Percentiles rank a stretch among this genome's conserved stretches.
These are phyloP conservation scores for Chlorella ohadii DNA, from an alignment of 139 green algal genomes.

Conservation along the genomic window DNA sequence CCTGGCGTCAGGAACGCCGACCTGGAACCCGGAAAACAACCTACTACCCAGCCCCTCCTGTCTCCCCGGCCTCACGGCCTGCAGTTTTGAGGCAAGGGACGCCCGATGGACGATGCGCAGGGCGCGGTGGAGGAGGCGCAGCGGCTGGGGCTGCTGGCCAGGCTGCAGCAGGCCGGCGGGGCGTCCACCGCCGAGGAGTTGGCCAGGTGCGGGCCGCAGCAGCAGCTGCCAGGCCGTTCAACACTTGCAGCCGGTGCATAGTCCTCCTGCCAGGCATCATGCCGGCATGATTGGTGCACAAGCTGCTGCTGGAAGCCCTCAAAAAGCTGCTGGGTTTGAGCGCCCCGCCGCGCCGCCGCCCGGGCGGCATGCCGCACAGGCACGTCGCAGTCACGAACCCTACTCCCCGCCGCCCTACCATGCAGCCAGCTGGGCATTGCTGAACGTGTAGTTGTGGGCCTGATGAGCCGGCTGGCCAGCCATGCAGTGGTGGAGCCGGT, in stretches of 20 bases:
- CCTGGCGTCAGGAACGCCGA: too few species aligned
- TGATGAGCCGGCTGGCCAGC: not conserved
- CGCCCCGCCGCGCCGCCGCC: not conserved
- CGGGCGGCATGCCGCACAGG: too few species aligned
- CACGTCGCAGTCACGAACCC: not conserved
- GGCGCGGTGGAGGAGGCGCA: not conserved
- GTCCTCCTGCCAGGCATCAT: too few species aligned
- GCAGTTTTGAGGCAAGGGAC: not conserved
- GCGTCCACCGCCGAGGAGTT: not conserved
- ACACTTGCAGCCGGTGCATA: too few species aligned
- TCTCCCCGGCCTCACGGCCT: not conserved
- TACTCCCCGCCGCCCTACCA: too few species aligned
- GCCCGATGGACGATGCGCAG: not conserved
- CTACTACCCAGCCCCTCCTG: not conserved
- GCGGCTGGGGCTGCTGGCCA: not conserved
- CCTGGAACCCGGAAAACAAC: too few species aligned
- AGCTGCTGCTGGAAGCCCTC: too few species aligned
- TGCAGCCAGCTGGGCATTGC: constrained; percentile 10
- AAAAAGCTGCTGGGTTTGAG: not conserved
- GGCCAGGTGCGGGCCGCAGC: not conserved
- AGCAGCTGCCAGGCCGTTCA: not conserved
- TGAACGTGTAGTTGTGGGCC: not conserved
- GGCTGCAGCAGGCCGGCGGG: not conserved
- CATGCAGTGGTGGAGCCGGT: not conserved
- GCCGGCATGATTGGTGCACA: too few species aligned